Evolutionary conservation across 306 rosid species (phyloP), one percentile per base, ranked within the genome.

Genomic region (Malus sylvestris): DNA sequence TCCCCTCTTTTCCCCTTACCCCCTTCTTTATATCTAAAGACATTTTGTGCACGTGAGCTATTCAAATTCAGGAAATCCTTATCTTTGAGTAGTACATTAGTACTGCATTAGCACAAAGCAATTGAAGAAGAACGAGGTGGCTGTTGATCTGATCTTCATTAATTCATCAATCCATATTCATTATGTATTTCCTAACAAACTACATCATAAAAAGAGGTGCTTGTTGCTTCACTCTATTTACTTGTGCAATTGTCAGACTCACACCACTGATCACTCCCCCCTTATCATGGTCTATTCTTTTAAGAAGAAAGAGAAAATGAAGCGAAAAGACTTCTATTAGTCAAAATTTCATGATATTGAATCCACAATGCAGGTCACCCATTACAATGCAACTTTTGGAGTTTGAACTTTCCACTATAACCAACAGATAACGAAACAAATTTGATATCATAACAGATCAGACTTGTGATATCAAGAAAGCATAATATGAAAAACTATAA

Each of bases 361-460:
- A 49, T 49, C 55, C 55, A 49, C 55, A 15, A 49, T 4, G 20
- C 55, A 49, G 3, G 55, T 15, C 55, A 49, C 20, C 55, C 19
- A 49, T 15, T 49, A 15, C 6, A 49, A 5, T 49, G 20, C 55
- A 49, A 15, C 55, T 49, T 40, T 40, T 40, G 45, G 12, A 40
- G 45, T 40, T 40, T 49, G 55, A 49, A 49, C 55, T 49, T 49
- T 49, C 53, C 53, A 49, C 19, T 49, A 49, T 4, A 4, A 49
- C 53, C 53, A 14, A 49, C 6, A 15, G 53, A 46, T 44, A 35
- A 40, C 14, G 30, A 58, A 29, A 25, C 22, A 55, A 60, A 80
- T 68, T 64, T 27, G 78, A 82, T 80, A 52, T 52, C 42, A 40
- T 38, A 72, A 46, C 46, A 35, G 18, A 64, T 59, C 35, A 51